These are phyloP conservation scores for Exophiala sideris DNA, from an alignment of 2,329 filamentous ascomycete genomes.

Conservation along the genomic window DNA sequence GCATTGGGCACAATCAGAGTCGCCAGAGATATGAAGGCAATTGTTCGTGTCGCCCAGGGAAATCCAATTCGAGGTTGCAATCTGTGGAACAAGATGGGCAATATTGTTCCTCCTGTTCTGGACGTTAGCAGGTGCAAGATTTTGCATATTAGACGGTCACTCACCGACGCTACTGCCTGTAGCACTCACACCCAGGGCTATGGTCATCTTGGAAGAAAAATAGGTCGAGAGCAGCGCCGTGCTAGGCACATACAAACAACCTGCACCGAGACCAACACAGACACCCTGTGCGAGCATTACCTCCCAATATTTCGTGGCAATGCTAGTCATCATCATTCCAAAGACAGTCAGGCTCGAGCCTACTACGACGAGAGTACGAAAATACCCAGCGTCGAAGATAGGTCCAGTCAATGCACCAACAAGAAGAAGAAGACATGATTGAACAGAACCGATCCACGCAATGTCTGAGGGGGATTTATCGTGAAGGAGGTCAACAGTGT, in stretches of 20 bases:
- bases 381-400: slow-evolving; percentile 80
- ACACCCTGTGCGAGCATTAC: slow-evolving; percentile 52
- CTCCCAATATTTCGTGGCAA: slow-evolving; percentile 49
- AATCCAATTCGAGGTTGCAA: too few species aligned
- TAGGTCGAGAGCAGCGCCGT: slow-evolving; percentile 46
- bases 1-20: too few species aligned
- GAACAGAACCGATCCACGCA: slow-evolving; percentile 84
- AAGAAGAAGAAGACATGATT: slow-evolving; percentile 77
- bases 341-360: slow-evolving; percentile 59
- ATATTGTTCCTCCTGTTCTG: too few species aligned
- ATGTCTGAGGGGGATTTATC: slow-evolving; percentile 65
- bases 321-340: slow-evolving; percentile 24
- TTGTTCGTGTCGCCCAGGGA: too few species aligned
- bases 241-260: slow-evolving; percentile 45
- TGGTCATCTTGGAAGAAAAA: slow-evolving; percentile 32
- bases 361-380: slow-evolving; percentile 63
- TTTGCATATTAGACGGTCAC: too few species aligned
- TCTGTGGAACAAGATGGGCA: too few species aligned
- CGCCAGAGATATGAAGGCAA: too few species aligned
- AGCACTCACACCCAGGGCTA: too few species aligned
- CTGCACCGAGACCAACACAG: slow-evolving; percentile 41
- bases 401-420: slow-evolving; percentile 82
- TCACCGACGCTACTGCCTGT: too few species aligned
- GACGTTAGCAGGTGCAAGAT: too few species aligned
- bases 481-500: slow-evolving; percentile 67